phyloP scores from a whole-genome alignment of 2,329 filamentous ascomycete species.

The Eurotiales sp. region DNA sequence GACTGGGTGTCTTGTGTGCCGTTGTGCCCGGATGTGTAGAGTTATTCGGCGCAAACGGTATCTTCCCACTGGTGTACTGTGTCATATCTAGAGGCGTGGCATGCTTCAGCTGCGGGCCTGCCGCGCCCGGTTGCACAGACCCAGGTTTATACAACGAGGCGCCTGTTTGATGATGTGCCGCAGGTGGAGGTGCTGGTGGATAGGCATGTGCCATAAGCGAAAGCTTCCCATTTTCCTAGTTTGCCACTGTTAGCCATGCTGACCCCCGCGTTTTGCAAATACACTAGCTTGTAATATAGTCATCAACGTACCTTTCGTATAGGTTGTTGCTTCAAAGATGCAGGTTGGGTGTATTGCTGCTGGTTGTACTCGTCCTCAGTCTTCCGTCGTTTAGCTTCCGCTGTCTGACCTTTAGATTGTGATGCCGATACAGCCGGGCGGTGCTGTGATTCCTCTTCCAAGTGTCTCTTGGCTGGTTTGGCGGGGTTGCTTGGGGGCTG shows the following conservation, averaged over 20 bases:
- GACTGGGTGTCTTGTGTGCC: constrained; percentile 64
- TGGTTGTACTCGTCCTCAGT: constrained; percentile 68
- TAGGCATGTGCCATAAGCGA: constrained; percentile 40
- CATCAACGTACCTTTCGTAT: constrained; percentile 61
- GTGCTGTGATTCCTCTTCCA: constrained; percentile 58
- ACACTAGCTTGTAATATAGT: constrained; percentile 2
- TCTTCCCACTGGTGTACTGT: constrained; percentile 83
- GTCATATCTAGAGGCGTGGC: constrained; percentile 68
- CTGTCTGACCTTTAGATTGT: constrained; percentile 57
- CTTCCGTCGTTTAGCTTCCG: constrained; percentile 74
- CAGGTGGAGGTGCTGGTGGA: constrained; percentile 25
- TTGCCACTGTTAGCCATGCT: constrained; percentile 8
- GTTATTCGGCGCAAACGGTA: constrained; percentile 75
- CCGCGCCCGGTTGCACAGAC: constrained; percentile 29
- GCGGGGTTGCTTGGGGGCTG: constrained; percentile 64
- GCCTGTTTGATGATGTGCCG: constrained; percentile 25
- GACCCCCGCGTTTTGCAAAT: constrained; percentile 7
- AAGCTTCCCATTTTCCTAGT: constrained; percentile 33
- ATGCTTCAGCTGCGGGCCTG: constrained; percentile 60
- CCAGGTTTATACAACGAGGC: constrained; percentile 34
- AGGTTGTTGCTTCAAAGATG: constrained; percentile 72
- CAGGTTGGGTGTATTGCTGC: constrained; percentile 59
- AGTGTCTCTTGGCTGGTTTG: constrained; percentile 68
- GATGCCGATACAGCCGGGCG: constrained; percentile 37
- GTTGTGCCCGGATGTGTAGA: constrained; percentile 43